Evolutionary conservation across 139 green algal genomes (phyloP).

Genomic region (Closterium sp.): DNA sequence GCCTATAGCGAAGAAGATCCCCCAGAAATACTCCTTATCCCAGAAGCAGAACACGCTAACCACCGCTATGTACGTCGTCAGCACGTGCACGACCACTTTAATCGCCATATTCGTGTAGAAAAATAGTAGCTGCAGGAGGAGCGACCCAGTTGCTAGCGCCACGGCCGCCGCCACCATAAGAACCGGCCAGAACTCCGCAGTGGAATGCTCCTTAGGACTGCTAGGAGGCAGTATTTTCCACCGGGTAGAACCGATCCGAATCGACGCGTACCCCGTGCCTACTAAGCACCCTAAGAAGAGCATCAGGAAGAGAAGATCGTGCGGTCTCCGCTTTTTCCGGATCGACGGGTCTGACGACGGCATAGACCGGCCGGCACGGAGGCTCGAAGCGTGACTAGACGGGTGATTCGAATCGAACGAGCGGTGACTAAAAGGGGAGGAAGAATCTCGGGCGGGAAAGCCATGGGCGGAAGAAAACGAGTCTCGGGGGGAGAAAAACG

Average conservation of each 20-base stretch:
- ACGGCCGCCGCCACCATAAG: not conserved
- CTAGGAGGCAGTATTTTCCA: not conserved
- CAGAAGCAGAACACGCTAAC: conserved; percentile 41
- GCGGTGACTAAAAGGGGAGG: not conserved
- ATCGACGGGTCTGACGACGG: not conserved
- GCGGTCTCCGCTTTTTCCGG: not conserved
- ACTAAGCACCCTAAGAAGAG: not conserved
- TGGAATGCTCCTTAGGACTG: not conserved
- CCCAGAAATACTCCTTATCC: conserved; percentile 33
- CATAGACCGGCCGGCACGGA: not conserved
- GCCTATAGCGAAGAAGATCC: conserved; percentile 22
- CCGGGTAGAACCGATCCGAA: not conserved
- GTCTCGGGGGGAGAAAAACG: not conserved
- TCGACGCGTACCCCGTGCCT: not conserved
- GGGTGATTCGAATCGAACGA: not conserved
- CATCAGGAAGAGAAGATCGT: not conserved
- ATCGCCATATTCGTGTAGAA: not conserved
- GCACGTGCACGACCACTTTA: conserved; percentile 15
- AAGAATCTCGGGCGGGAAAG: not conserved
- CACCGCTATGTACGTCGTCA: conserved; percentile 31
- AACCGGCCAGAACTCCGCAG: not conserved
- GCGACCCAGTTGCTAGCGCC: not conserved
- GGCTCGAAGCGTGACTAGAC: not conserved
- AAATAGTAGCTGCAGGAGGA: not conserved
- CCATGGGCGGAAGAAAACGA: not conserved